phyloP scores from a whole-genome alignment of 306 rosid species.

The Vigna nakashimae region DNA sequence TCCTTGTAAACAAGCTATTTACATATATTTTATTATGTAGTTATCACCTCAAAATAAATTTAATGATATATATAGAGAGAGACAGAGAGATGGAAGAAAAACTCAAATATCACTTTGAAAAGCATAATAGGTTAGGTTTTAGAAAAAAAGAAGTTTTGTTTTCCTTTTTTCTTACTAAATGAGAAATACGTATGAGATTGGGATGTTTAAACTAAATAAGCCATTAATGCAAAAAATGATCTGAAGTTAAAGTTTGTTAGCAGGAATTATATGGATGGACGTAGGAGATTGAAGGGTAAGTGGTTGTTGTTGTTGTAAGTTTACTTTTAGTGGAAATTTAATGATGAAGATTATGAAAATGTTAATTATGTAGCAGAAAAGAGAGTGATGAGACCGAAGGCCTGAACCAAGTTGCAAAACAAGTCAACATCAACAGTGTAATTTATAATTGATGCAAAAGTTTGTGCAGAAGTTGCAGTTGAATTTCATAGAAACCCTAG shows the following conservation, averaged over 20 bases:
- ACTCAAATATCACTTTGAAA: no score
- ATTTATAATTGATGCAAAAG: conserved; percentile 52
- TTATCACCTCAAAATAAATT: no score
- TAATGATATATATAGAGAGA: no score
- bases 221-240: background rate
- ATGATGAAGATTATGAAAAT: conserved; percentile 40
- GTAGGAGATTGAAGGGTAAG: background rate
- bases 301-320: background rate
- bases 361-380: conserved; percentile 32
- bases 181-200: no score
- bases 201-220: no score
- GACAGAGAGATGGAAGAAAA: no score
- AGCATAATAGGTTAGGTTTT: no score
- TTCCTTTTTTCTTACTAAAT: no score
- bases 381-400: conserved; percentile 50
- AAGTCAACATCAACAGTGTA: conserved; percentile 69
- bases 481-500: conserved; percentile 56
- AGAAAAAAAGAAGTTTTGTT: no score
- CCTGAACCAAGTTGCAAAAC: conserved; percentile 46
- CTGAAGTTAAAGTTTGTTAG: background rate
- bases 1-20: background rate
- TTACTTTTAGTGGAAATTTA: conserved; percentile 28
- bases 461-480: conserved; percentile 56
- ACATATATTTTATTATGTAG: background rate
- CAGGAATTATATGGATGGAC: background rate